phyloP scores from a whole-genome alignment of 108 stramenopile genomes.

The Nitzschia putrida region DNA sequence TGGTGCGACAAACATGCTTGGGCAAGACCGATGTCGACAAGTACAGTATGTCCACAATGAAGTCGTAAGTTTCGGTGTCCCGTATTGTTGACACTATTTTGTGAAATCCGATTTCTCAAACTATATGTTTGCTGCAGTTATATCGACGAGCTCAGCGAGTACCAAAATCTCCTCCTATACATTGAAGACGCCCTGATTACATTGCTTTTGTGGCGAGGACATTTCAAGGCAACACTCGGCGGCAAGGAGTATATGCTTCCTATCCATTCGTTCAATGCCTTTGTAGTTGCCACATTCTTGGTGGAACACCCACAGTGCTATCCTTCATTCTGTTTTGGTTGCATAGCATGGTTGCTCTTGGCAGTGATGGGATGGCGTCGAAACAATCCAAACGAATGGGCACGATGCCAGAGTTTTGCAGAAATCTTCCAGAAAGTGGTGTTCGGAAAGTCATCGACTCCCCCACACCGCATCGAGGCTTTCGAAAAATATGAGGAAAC shows the following conservation, averaged over 20 bases:
- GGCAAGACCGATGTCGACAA: slow-evolving; percentile 55
- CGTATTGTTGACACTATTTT: slow-evolving; percentile 7
- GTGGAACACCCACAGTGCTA: slow-evolving; percentile 66
- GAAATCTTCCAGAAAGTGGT: slow-evolving; percentile 46
- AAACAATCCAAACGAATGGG: slow-evolving; percentile 57
- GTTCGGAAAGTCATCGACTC: slow-evolving; percentile 36
- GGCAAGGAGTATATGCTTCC: slow-evolving; percentile 40
- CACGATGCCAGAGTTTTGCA: slow-evolving; percentile 43
- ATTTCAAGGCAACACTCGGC: slow-evolving; percentile 34
- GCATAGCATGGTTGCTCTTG: slow-evolving; percentile 46
- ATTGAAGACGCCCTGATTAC: slow-evolving; percentile 61
- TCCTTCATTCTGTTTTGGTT: slow-evolving; percentile 63
- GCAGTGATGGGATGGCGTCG: slow-evolving; percentile 50
- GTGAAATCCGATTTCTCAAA: not conserved
- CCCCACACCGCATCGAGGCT: slow-evolving; percentile 39
- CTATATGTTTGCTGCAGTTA: slow-evolving; percentile 13
- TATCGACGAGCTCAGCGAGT: slow-evolving; percentile 47
- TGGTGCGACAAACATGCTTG: slow-evolving; percentile 57
- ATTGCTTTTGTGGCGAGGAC: slow-evolving; percentile 71
- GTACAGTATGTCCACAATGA: slow-evolving; percentile 39
- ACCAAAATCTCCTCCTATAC: slow-evolving; percentile 46
- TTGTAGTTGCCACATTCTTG: slow-evolving; percentile 45
- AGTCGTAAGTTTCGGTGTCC: slow-evolving; percentile 27
- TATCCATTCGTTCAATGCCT: slow-evolving; percentile 60
- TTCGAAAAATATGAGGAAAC: slow-evolving; percentile 52